A percentile compares a stretch with the other conserved stretches of the same genome.
phyloP scores from a whole-genome alignment of 345 rosid species.

The Hypericum perforatum region DNA sequence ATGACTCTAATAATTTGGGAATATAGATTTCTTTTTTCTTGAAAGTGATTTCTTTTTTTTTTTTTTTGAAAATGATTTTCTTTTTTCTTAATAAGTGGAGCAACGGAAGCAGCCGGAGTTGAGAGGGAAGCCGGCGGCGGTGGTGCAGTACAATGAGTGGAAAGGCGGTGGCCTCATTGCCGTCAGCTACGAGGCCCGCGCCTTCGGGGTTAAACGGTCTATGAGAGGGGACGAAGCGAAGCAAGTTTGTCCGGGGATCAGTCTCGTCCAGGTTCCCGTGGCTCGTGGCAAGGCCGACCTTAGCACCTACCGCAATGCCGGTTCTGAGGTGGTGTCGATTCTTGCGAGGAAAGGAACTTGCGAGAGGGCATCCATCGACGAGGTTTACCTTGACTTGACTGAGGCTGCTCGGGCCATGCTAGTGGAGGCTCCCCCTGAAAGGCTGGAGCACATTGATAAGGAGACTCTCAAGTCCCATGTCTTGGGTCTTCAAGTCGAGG shows the following conservation, averaged over 20 bases:
- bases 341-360: slow-evolving; percentile 74
- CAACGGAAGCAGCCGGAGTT: slow-evolving; percentile 73
- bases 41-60: neutral
- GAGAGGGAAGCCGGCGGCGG: slow-evolving; percentile 75
- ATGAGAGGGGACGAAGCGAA: slow-evolving; percentile 94
- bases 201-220: slow-evolving; percentile 65
- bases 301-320: slow-evolving; percentile 67
- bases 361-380: slow-evolving; percentile 93
- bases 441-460: slow-evolving; percentile 40
- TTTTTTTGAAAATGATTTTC: no score
- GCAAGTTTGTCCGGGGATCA: slow-evolving; percentile 62
- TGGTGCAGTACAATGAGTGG: slow-evolving; percentile 96
- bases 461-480: slow-evolving; percentile 80
- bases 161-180: slow-evolving; percentile 94
- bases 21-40: no score
- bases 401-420: slow-evolving; percentile 77
- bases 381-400: slow-evolving; percentile 92
- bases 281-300: slow-evolving; percentile 91
- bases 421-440: slow-evolving; percentile 49
- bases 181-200: slow-evolving; percentile 85
- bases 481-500: slow-evolving; percentile 59
- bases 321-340: slow-evolving; percentile 90
- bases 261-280: slow-evolving; percentile 81
- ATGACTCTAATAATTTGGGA: neutral
- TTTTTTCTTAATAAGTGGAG: slow-evolving; percentile 48